Evolutionary conservation across 2,329 filamentous ascomycete species (phyloP).

Genomic region (Neoarthrinium moseri): DNA sequence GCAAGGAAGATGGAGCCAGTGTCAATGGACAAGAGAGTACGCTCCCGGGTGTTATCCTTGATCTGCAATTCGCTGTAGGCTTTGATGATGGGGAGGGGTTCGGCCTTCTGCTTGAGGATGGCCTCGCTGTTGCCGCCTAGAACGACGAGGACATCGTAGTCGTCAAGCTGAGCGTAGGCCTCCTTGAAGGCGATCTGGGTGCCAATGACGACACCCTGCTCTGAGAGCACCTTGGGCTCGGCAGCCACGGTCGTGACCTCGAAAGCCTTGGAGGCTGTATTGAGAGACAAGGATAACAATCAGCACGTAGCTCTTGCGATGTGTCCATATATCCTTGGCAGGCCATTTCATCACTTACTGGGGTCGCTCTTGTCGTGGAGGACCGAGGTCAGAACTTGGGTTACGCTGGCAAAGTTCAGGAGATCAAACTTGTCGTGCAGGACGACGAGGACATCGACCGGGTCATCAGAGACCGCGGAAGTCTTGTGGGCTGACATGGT

Average conservation of each 20-base stretch:
- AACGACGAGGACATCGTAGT: slow-evolving; percentile 78
- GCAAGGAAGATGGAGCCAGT: slow-evolving; percentile 78
- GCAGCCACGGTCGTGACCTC: slow-evolving; percentile 54
- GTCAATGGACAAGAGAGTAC: slow-evolving; percentile 77
- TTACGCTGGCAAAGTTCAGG: slow-evolving; percentile 55
- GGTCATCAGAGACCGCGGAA: slow-evolving; percentile 58
- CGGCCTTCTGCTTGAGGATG: slow-evolving; percentile 64
- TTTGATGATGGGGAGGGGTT: slow-evolving; percentile 71
- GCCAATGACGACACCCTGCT: slow-evolving; percentile 67
- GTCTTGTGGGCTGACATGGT: slow-evolving; percentile 54
- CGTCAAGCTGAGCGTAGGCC: slow-evolving; percentile 68
- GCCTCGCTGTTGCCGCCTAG: slow-evolving; percentile 67
- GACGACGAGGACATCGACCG: slow-evolving; percentile 59
- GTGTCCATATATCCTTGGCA: no score
- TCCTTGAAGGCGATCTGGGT: slow-evolving; percentile 78
- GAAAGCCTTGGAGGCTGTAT: slow-evolving; percentile 54
- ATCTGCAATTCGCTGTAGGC: slow-evolving; percentile 79
- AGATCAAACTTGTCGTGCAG: slow-evolving; percentile 60
- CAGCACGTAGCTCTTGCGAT: no score
- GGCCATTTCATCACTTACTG: slow-evolving; percentile 45
- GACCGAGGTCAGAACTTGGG: slow-evolving; percentile 50
- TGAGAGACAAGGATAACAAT: no score
- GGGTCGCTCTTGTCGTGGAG: slow-evolving; percentile 53
- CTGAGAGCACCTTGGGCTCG: slow-evolving; percentile 54
- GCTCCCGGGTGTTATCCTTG: slow-evolving; percentile 75